Evolutionary conservation across 805 yeast species (phyloP).

Genomic region (Ascoidea asiatica): DNA sequence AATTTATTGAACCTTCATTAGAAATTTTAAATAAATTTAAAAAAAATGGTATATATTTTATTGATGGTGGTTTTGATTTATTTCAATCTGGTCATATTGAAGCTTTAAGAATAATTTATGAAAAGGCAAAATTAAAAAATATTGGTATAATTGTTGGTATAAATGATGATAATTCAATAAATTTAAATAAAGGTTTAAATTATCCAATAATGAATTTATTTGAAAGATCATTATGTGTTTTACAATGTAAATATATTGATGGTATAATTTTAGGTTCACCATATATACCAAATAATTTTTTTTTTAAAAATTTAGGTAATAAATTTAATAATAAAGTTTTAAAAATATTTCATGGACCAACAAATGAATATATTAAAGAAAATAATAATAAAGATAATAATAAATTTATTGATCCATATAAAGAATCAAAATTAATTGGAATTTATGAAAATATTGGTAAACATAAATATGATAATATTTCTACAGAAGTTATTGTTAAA

Average conservation of each 20-base stretch:
- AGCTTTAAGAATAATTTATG: slow-evolving; percentile 38
- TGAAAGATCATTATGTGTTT: slow-evolving; percentile 76
- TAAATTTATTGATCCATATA: slow-evolving; percentile 21
- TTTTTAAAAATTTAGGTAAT: slow-evolving; percentile 22
- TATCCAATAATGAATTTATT: slow-evolving; percentile 79
- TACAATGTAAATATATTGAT: slow-evolving; percentile 80
- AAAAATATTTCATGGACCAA: slow-evolving; percentile 47
- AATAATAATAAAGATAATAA: slow-evolving; percentile 16
- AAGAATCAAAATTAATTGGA: slow-evolving; percentile 18
- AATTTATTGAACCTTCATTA: slow-evolving; percentile 23
- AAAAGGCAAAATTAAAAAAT: slow-evolving; percentile 20
- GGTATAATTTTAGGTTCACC: slow-evolving; percentile 68
- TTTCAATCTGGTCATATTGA: slow-evolving; percentile 91
- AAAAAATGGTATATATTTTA: slow-evolving; percentile 25
- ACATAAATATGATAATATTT: slow-evolving; percentile 52
- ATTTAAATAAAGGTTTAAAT: slow-evolving; percentile 42
- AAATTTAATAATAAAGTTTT: slow-evolving; percentile 21
- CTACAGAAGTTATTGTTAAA: slow-evolving; percentile 56
- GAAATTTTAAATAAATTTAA: slow-evolving; percentile 10
- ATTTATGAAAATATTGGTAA: slow-evolving; percentile 29
- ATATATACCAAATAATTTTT: slow-evolving; percentile 27
- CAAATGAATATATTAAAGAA: slow-evolving; percentile 22
- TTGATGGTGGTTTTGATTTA: slow-evolving; percentile 82
- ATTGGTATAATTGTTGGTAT: slow-evolving; percentile 56
- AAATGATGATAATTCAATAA: slow-evolving; percentile 44